phyloP scores from a whole-genome alignment of 495 filamentous ascomycete genomes.

The Pseudevernia furfuracea region DNA sequence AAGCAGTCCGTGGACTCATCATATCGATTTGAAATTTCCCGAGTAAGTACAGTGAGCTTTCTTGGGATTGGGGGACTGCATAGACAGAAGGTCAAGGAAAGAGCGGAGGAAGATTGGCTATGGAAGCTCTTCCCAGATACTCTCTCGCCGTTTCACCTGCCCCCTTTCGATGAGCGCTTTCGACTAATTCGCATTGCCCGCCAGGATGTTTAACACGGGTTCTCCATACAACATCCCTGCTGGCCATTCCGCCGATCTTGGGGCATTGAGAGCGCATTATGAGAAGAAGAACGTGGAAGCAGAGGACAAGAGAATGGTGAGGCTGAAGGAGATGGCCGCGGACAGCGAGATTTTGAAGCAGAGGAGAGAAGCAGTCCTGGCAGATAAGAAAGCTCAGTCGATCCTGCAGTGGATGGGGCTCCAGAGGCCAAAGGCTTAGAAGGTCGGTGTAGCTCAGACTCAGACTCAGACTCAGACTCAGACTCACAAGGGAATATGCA shows the following conservation, averaged over 20 bases:
- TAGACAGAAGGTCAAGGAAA: not conserved
- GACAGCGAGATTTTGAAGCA: slow-evolving; percentile 6
- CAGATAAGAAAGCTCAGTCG: not conserved
- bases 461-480: too few relatives aligned
- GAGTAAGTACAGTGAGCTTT: slow-evolving; percentile 47
- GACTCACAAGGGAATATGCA: too few relatives aligned
- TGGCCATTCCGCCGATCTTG: slow-evolving; percentile 53
- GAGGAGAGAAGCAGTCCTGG: not conserved
- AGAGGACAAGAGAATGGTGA: slow-evolving; percentile 41
- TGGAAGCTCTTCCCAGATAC: not conserved
- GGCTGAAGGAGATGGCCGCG: slow-evolving; percentile 29
- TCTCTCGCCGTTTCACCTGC: not conserved
- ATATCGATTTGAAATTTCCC: slow-evolving; percentile 51
- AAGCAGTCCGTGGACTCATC: slow-evolving; percentile 40
- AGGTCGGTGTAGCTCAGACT: not conserved
- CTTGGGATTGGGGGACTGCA: not conserved
- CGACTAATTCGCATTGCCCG: not conserved
- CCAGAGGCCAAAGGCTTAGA: slow-evolving; percentile 1
- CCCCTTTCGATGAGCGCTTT: not conserved
- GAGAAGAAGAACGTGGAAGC: slow-evolving; percentile 47
- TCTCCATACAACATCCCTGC: slow-evolving; percentile 58
- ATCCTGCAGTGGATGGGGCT: slow-evolving; percentile 9
- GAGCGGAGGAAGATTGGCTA: not conserved
- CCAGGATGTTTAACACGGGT: slow-evolving; percentile 52
- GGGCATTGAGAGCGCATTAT: slow-evolving; percentile 55